Base-by-base conservation (phyloP, 192 early-diverging fungal species). In the Linnemannia hyalina region DNA sequence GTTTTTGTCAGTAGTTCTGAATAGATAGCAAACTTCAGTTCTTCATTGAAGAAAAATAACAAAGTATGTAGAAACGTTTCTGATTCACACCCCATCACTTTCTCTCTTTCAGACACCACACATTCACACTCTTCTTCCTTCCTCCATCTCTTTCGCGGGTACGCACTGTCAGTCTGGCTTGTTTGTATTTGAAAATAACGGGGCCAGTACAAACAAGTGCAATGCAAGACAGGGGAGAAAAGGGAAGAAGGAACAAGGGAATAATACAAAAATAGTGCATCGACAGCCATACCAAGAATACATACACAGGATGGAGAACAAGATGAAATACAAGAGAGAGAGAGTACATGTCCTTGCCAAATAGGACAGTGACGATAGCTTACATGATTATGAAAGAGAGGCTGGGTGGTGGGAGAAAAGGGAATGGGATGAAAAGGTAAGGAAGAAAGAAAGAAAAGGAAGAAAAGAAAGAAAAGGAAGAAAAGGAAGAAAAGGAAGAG, bases 341-440 rank as follows among this genome's bases (percentile, higher is more conserved):
- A 23, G 13, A 35, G 9, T 32, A 15, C 22, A 44, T 16, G 38
- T 35, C 54, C 22, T 18, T 9, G 46, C 18, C 40, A 49, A 23
- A 22, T n/a, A 63, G 41, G 32, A n/a, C 35, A 35, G 1, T 35
- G 35, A 22, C 6, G 6, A 72, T 41, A 73, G 52, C 78, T 80
- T 80, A 80, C 78, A 81, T 81, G 72, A 75, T 81, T n/a, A 23
- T 32, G 41, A 81, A 70, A 32, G 68, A 46, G 73, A 47, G 47
- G 0, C 47, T 57, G 55, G 35, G 42, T 23, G 73, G 29, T 35
- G 35, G 1, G 29, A 74, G 73, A 35, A 52, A 35, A 41, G 42
- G 42, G 29, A 26, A 11, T 49, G 22, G 41, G 40, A 72, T 26
- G n/a, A 32, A 26, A 57, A 40, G 23, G 49, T 41, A 41, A 81